A percentile compares a stretch with the other conserved stretches of the same genome.
Evolutionary conservation across 2,329 filamentous ascomycete species (phyloP).

Genomic region (Aspergillus tanneri): DNA sequence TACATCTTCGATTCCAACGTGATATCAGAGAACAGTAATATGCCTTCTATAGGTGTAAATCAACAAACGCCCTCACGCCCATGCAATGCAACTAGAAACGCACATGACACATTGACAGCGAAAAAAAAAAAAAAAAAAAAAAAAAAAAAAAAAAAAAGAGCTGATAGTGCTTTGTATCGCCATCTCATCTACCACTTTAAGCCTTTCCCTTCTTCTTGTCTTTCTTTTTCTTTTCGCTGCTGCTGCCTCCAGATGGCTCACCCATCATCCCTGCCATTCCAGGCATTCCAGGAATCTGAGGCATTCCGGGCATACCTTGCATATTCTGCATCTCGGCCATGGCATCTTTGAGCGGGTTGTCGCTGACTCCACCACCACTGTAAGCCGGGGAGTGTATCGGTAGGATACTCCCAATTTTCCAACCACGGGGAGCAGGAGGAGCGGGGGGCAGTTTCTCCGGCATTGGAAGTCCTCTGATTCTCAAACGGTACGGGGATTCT

Average conservation of each 20-base stretch:
- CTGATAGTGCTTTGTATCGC: not conserved
- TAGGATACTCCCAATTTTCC: conserved; percentile 82
- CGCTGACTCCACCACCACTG: conserved; percentile 87
- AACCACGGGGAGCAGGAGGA: conserved; percentile 77
- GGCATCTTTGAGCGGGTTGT: conserved; percentile 94
- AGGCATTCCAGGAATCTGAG: conserved; percentile 47
- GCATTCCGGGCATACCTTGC: conserved; percentile 44
- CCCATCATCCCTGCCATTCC: conserved; percentile 57
- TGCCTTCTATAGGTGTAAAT: conserved; percentile 18
- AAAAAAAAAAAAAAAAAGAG: too few species aligned
- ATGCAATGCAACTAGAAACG: conserved; percentile 38
- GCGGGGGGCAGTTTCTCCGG: conserved; percentile 67
- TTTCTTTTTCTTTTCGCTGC: conserved; percentile 47
- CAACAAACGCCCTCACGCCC: conserved; percentile 37
- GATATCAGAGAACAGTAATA: conserved; percentile 24
- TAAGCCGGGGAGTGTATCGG: conserved; percentile 86
- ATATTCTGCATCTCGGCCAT: conserved; percentile 82
- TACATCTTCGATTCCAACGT: conserved; percentile 12
- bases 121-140: too few species aligned
- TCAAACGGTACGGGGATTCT: conserved; percentile 66
- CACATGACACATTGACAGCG: conserved; percentile 17
- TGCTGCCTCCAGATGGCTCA: conserved; percentile 28
- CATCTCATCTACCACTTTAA: conserved; percentile 18
- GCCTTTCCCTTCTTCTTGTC: conserved; percentile 52
- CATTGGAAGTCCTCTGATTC: conserved; percentile 71